Base-by-base conservation (phyloP, 441 rosid species). In the Erodium trifolium region DNA sequence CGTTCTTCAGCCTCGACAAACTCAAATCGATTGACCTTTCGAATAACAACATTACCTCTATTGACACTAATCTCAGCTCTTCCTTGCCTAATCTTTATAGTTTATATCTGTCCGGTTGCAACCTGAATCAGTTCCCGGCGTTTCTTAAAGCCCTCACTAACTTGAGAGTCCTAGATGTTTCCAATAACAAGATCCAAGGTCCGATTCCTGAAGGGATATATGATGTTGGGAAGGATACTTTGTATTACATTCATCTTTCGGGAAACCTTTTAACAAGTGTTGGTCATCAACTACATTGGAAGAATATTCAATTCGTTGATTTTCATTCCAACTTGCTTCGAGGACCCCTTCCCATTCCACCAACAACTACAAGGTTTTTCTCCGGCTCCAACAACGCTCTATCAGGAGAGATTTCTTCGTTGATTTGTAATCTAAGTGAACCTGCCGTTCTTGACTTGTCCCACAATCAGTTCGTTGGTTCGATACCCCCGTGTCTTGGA, bases 21-120 rank as follows among this genome's bases (percentile, higher is more conserved):
- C 47, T 41, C 47, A 5, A 41, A 23, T 6, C 0, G 0, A 55
- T 72, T 31, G 70, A 70, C 45, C n/a, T n/a, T n/a, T n/a, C n/a
- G n/a, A n/a, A n/a, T n/a, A n/a, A n/a, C n/a, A n/a, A n/a, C n/a
- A n/a, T 69, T 1, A 34, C 34, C 17, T 5, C 47, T 12, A 27
- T 0, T 16, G 34, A 8, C 18, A 34, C 45, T 62, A 72, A 51
- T 53, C 41, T 55, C 14, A 66, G 4, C 5, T 39, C 2, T 39
- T 39, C 31, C n/a, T 67, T 65, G 27, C 73, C 71, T 3, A 37
- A 51, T 3, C 31, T 72, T 10, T 10, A 57, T 6, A 7, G 2
- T 13, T 19, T 81, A 43, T 63, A 23, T 13, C 67, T 78, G 67
- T 64, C 72, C 10, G 57, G 70, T 8, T 78, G 81, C 69, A 73